Conservation (phyloP, 192 early-diverging fungal species). For the Linnemannia exigua region DNA sequence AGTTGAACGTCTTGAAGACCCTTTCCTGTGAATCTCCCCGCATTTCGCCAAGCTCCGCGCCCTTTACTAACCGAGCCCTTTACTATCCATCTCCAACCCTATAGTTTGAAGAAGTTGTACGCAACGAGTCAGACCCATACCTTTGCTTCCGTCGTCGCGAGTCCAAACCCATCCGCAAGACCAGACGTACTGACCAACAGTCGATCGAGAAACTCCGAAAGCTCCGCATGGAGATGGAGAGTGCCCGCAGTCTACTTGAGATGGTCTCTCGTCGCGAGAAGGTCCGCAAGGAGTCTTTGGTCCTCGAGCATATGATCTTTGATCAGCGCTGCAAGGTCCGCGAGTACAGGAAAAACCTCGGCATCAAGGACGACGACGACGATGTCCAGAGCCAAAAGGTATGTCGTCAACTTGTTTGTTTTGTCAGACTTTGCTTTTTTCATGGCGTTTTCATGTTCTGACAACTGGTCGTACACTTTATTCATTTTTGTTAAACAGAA, state of each 20-base stretch:
- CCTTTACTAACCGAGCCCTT: not conserved
- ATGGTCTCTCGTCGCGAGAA: conserved; percentile 85
- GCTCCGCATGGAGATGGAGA: conserved; percentile 85
- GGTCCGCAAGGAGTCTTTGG: conserved; percentile 78
- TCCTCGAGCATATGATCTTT: conserved; percentile 84
- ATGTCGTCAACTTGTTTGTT: not conserved
- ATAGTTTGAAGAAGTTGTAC: conserved; percentile 74
- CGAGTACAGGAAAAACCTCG: conserved; percentile 75
- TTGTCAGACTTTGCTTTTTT: not conserved
- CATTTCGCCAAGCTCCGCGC: not conserved
- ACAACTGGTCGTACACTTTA: not conserved
- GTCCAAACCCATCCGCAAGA: conserved; percentile 88
- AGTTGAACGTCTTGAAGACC: not conserved
- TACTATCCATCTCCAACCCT: conserved; percentile 19
- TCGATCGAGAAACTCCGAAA: conserved; percentile 89
- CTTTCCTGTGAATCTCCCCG: not conserved
- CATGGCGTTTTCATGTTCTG: not conserved
- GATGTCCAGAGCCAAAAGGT: conserved; percentile 48
- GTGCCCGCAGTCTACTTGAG: conserved; percentile 82
- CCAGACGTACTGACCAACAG: conserved; percentile 86
- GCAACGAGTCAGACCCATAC: conserved; percentile 91
- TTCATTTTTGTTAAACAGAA: conserved; percentile 17
- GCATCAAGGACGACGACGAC: conserved; percentile 72
- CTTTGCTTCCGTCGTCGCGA: conserved; percentile 98
- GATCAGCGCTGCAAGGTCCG: conserved; percentile 74